phyloP scores from a whole-genome alignment of 2,329 filamentous ascomycete genomes.

The Trichoderma gracile region DNA sequence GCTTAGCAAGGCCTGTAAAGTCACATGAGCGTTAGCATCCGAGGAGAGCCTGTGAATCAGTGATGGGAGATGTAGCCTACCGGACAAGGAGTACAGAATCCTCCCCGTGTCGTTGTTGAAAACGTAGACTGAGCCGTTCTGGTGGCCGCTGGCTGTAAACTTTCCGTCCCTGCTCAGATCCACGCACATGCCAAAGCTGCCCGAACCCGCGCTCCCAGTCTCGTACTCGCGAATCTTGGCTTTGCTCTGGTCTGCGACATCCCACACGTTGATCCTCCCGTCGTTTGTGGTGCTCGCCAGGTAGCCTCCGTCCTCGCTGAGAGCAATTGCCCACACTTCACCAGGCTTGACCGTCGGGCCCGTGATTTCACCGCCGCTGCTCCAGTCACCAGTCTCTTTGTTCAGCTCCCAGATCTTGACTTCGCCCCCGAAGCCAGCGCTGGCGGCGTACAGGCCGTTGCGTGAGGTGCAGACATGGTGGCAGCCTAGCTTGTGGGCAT shows the following conservation, averaged over 20 bases:
- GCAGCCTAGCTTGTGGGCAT: slow-evolving; percentile 83
- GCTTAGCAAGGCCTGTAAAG: slow-evolving; percentile 72
- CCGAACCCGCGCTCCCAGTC: slow-evolving; percentile 68
- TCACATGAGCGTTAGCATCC: slow-evolving; percentile 23
- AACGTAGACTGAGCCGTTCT: slow-evolving; percentile 88
- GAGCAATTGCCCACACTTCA: slow-evolving; percentile 82
- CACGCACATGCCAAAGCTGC: slow-evolving; percentile 86
- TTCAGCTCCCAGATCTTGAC: slow-evolving; percentile 76
- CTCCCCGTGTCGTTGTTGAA: slow-evolving; percentile 91
- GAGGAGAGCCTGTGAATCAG: neutral
- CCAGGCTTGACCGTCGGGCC: slow-evolving; percentile 57
- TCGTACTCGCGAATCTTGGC: slow-evolving; percentile 79
- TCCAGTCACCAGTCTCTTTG: slow-evolving; percentile 58
- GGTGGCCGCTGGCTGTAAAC: slow-evolving; percentile 88
- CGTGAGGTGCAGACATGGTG: slow-evolving; percentile 78
- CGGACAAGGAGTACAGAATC: slow-evolving; percentile 80
- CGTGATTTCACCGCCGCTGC: slow-evolving; percentile 44
- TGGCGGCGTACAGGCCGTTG: slow-evolving; percentile 73
- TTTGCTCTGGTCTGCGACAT: slow-evolving; percentile 57
- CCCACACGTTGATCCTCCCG: slow-evolving; percentile 88
- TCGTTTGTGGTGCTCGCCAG: slow-evolving; percentile 86
- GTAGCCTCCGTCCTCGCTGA: slow-evolving; percentile 81
- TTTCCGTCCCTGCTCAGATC: slow-evolving; percentile 78
- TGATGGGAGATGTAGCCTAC: slow-evolving; percentile 47
- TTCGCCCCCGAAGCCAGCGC: slow-evolving; percentile 85